Base-by-base conservation (phyloP, 768 basidiomycete species). In the Lactifluus volemus region DNA sequence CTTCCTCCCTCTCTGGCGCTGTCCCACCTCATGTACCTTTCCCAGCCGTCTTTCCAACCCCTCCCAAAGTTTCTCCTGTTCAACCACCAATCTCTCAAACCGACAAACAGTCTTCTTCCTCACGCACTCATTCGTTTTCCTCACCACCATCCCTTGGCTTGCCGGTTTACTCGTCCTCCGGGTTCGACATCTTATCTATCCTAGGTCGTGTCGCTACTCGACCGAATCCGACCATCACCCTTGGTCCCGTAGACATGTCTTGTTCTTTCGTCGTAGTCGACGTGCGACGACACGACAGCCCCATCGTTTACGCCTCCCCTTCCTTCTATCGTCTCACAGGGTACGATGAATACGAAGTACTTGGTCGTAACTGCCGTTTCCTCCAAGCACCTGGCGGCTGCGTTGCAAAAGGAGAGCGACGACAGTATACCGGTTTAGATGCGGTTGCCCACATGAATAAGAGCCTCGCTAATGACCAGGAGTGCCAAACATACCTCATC, bases 241-340 rank as follows among this genome's bases (percentile, higher is more conserved):
- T 98, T 17, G 96, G 97, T 15, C 92, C 96, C 0, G 90, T 98
- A 32, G 96, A 99, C 72, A 76, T 93, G 61, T 87, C 88, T 6
- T 95, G 92, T 70, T 83, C 87, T n/a, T 99, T 98, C 73, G 81
- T 90, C 67, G 89, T 99, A 44, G 86, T 85, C 48, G 97, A 99
- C 70, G 81, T 86, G 25, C 81, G 88, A 5, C 76, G 88, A 58
- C 81, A 83, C 64, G 97, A 99, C 71, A 75, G 76, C 36, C 92
- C 96, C 14, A 88, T 98, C 70, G 85, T 98, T 5, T 98, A 97
- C 67, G 93, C 91, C 59, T 90, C 87, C 3, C 91, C 90, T 15
- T 81, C 82, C 1, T 99, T 99, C 70, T 84, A 79, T 70, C 73
- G 76, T 14, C 78, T 93, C 48, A 92, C 89, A 0, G 89, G 88